Evolutionary conservation across 306 rosid species (phyloP).

Genomic region (Dalbergia oliveri): DNA sequence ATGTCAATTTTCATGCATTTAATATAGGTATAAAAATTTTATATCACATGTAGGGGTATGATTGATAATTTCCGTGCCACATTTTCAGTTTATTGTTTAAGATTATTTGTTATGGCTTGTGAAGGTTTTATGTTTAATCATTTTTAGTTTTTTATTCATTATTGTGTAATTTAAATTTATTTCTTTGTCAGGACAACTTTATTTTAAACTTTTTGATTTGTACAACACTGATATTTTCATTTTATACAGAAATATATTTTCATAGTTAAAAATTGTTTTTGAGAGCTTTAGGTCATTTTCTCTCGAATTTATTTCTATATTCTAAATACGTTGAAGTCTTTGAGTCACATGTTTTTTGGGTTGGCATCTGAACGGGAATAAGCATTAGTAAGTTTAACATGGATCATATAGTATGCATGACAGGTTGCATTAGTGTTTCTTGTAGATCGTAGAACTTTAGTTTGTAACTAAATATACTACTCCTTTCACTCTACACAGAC

Average conservation of each 20-base stretch:
- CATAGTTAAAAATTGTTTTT: slow-evolving; percentile 15
- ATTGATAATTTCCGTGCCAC: slow-evolving; percentile 21
- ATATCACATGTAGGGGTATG: slow-evolving; percentile 17
- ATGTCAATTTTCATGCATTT: slow-evolving; percentile 21
- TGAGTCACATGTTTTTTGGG: slow-evolving; percentile 16
- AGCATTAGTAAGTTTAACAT: slow-evolving; percentile 34
- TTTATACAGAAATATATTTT: background rate
- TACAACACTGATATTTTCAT: background rate
- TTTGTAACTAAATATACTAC: slow-evolving; percentile 33
- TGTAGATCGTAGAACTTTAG: slow-evolving; percentile 13
- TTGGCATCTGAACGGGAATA: slow-evolving; percentile 13
- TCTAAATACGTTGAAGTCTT: slow-evolving; percentile 25
- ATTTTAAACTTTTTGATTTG: background rate
- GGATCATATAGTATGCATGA: slow-evolving; percentile 4
- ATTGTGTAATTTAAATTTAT: slow-evolving; percentile 18
- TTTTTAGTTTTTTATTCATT: background rate
- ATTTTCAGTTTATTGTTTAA: slow-evolving; percentile 27
- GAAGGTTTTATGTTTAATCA: background rate
- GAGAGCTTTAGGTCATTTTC: slow-evolving; percentile 20
- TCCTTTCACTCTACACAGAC: slow-evolving; percentile 19
- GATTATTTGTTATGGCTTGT: slow-evolving; percentile 16
- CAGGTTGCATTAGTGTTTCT: slow-evolving; percentile 21
- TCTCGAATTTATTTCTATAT: slow-evolving; percentile 22
- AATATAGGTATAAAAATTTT: background rate
- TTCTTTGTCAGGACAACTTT: background rate